Conservation (phyloP, 2,329 filamentous ascomycete species). For the Ampelomyces quisqualis region DNA sequence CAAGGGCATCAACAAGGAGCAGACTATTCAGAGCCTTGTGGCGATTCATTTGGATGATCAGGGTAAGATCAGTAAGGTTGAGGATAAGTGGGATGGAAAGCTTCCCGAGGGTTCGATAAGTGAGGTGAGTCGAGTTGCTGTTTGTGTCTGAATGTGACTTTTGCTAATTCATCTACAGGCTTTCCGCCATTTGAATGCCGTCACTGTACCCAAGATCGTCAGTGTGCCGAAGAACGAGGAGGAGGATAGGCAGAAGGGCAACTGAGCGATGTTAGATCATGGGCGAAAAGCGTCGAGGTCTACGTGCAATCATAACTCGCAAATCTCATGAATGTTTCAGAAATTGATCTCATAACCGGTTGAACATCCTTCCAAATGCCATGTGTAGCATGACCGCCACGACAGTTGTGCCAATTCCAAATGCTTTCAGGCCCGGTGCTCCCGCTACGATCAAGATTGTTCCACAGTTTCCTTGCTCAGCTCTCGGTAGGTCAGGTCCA, state of each 20-base stretch:
- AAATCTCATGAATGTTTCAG: constrained; percentile 15
- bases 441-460: constrained; percentile 41
- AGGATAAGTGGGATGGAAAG: constrained; percentile 58
- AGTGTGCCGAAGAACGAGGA: constrained; percentile 56
- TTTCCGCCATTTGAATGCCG: constrained; percentile 55
- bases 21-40: constrained; percentile 52
- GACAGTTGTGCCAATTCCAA: constrained; percentile 20
- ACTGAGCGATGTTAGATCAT: neutral
- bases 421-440: constrained; percentile 15
- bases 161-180: constrained; percentile 46
- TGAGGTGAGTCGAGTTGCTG: constrained; percentile 49
- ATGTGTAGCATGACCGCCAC: constrained; percentile 25
- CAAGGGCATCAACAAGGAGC: constrained; percentile 55
- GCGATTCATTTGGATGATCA: constrained; percentile 48
- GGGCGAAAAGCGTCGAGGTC: constrained; percentile 7
- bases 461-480: constrained; percentile 38
- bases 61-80: constrained; percentile 53
- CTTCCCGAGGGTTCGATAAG: constrained; percentile 53
- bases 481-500: constrained; percentile 38
- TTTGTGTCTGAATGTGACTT: neutral
- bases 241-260: constrained; percentile 54
- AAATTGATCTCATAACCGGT: constrained; percentile 10
- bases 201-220: constrained; percentile 54
- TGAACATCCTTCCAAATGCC: constrained; percentile 33
- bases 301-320: constrained; percentile 26